phyloP scores from a whole-genome alignment of 176 grass and related monocot species.

The Avena insularis region DNA sequence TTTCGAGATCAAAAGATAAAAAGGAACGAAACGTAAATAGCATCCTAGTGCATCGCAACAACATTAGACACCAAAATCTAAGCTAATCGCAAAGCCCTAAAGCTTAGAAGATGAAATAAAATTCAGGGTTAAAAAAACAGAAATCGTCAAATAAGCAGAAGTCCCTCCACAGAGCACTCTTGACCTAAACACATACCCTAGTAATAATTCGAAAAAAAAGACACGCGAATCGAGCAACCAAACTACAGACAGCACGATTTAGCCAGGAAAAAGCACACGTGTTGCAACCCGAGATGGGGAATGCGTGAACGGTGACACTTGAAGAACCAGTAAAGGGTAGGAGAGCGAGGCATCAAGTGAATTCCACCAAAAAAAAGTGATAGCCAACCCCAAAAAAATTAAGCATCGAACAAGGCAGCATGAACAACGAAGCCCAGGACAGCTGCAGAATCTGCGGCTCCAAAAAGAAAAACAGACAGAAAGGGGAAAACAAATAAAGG shows the following conservation, averaged over 20 bases:
- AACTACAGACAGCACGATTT: background rate
- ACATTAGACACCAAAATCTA: background rate
- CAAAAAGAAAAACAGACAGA: background rate
- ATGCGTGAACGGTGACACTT: background rate
- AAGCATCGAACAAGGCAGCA: background rate
- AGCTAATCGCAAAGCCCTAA: background rate
- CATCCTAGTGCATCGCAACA: background rate
- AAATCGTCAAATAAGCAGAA: background rate
- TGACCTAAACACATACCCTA: background rate
- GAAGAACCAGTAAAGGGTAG: background rate
- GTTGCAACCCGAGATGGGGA: background rate
- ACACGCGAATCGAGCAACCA: background rate
- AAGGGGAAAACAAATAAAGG: background rate
- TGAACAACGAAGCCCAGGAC: background rate
- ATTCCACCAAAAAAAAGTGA: no score
- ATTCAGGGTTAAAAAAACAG: background rate
- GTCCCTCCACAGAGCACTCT: background rate
- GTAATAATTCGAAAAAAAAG: background rate
- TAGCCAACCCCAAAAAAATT: background rate
- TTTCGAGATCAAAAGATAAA: background rate
- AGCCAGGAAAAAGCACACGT: background rate
- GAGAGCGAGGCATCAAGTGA: background rate
- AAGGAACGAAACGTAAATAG: background rate
- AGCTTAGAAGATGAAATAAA: background rate
- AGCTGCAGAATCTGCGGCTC: conserved; percentile 19